A percentile compares a stretch with the other conserved stretches of the same genome.
Conservation (phyloP, 441 rosid species). For the Flueggea neowawraea region DNA sequence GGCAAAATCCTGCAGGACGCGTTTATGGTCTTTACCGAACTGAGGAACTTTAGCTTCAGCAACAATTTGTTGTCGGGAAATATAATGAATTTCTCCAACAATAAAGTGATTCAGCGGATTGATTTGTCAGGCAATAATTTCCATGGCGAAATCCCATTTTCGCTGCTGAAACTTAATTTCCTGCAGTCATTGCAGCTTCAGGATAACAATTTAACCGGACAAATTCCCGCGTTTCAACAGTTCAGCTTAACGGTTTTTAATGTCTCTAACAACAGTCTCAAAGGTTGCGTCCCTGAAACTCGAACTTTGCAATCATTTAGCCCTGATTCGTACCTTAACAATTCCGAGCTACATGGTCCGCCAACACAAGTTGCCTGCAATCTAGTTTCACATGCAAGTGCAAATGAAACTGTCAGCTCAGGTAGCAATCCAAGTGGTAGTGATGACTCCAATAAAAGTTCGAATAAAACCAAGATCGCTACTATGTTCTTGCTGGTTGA, state of each 20-base stretch:
- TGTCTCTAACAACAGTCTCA: conserved; percentile 45
- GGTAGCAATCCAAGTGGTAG: neutral
- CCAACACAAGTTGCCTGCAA: conserved; percentile 21
- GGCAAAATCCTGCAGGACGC: conserved; percentile 23
- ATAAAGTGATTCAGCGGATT: conserved; percentile 26
- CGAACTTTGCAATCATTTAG: conserved; percentile 25
- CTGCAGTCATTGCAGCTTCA: conserved; percentile 41
- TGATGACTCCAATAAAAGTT: neutral
- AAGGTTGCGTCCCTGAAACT: conserved; percentile 36
- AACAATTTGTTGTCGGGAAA: conserved; percentile 39
- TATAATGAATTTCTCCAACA: conserved; percentile 36
- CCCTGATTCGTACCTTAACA: conserved; percentile 19
- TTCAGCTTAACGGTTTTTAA: conserved; percentile 28
- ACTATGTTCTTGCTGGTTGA: conserved; percentile 22
- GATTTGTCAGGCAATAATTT: conserved; percentile 39
- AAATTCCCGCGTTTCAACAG: conserved; percentile 32
- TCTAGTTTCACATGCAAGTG: neutral
- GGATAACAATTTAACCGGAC: conserved; percentile 37
- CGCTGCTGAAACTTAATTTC: conserved; percentile 18
- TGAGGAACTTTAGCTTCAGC: conserved; percentile 29
- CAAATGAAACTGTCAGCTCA: neutral
- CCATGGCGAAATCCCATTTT: conserved; percentile 26
- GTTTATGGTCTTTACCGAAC: conserved; percentile 28
- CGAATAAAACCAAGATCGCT: neutral
- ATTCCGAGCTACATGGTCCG: conserved; percentile 27